These are phyloP conservation scores for Eimeria praecox DNA, from an alignment of 169 alveolate genomes.

Conservation along the genomic window DNA sequence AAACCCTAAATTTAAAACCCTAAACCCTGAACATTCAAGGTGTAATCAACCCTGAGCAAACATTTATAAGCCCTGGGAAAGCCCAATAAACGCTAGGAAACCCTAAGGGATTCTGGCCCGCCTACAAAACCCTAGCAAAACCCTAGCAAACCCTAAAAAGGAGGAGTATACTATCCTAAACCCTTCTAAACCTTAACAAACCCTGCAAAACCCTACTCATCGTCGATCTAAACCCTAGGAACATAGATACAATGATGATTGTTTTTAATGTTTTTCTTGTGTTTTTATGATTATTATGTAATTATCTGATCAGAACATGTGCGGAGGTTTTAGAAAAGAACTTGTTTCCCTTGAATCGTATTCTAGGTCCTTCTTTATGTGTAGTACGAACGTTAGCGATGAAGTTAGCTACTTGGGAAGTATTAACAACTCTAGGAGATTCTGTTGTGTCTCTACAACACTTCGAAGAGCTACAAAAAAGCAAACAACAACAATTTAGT, in stretches of 20 bases:
- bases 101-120: not conserved
- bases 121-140: too few relatives aligned
- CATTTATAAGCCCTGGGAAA: too few relatives aligned
- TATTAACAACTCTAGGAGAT: constrained; percentile 81
- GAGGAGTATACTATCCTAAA: too few relatives aligned
- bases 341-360: constrained; percentile 54
- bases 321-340: constrained; percentile 77
- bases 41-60: too few relatives aligned
- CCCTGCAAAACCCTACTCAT: not conserved
- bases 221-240: too few relatives aligned
- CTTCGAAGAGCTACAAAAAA: constrained; percentile 85
- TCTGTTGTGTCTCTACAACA: constrained; percentile 83
- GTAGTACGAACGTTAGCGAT: not conserved
- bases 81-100: too few relatives aligned
- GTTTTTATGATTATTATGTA: too few relatives aligned
- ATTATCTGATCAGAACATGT: constrained; percentile 76
- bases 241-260: too few relatives aligned
- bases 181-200: not conserved
- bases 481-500: constrained; percentile 84
- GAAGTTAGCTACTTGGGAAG: constrained; percentile 78
- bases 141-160: not conserved
- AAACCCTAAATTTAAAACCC: not conserved
- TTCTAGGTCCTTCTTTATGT: not conserved
- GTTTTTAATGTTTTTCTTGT: not conserved
- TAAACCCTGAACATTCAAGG: too few relatives aligned